Conservation (phyloP, 805 yeast genomes). For the Wickerhamiella bombiphila region DNA sequence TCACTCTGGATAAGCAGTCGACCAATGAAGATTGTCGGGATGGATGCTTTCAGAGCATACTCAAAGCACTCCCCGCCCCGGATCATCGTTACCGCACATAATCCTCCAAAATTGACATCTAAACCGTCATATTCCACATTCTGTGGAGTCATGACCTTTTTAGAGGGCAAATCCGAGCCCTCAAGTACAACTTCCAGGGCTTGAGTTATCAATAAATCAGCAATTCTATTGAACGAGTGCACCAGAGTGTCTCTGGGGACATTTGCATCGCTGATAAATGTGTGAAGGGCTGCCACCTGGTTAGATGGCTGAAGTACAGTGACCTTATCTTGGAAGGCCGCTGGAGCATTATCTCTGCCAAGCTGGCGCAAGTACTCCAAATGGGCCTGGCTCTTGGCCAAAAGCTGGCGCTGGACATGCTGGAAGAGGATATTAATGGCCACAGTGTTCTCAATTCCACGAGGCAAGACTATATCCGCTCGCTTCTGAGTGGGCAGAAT, state of each 20-base stretch:
- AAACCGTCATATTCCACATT: constrained; percentile 21
- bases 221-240: constrained; percentile 75
- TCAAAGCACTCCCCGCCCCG: constrained; percentile 90
- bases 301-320: constrained; percentile 27
- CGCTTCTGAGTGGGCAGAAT: constrained; percentile 61
- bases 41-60: constrained; percentile 56
- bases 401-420: constrained; percentile 62
- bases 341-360: constrained; percentile 27
- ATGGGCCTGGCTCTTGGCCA: constrained; percentile 52
- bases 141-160: constrained; percentile 31
- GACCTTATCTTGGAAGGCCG: constrained; percentile 6
- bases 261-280: constrained; percentile 43
- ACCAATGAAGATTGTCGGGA: constrained; percentile 70
- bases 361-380: constrained; percentile 45
- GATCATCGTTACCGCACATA: constrained; percentile 64
- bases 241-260: constrained; percentile 64
- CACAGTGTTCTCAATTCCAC: constrained; percentile 67
- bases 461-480: constrained; percentile 84
- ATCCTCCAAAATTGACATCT: constrained; percentile 29
- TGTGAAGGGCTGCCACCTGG: constrained; percentile 58
- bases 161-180: constrained; percentile 18
- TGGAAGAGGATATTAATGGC: constrained; percentile 69
- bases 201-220: constrained; percentile 49
- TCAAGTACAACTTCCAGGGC: constrained; percentile 39
- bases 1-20: constrained; percentile 80